Conservation (phyloP, 257 asterid genomes). For the Solanum rostratum region DNA sequence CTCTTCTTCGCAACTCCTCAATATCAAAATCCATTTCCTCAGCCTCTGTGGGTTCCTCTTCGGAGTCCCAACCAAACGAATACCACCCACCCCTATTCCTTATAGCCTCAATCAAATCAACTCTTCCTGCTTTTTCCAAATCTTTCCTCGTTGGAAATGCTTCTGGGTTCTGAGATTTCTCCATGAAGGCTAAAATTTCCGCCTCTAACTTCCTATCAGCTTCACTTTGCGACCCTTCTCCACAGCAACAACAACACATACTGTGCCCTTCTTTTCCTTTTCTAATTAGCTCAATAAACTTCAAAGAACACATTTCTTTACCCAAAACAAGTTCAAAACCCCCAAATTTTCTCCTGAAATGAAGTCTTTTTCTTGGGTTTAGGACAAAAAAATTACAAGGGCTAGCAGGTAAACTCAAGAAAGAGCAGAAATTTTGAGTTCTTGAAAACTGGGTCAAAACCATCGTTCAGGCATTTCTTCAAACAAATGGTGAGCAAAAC, state of each 20-base stretch:
- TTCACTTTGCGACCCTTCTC: constrained; percentile 23
- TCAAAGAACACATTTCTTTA: constrained; percentile 3
- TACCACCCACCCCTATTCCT: constrained; percentile 75
- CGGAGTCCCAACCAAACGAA: constrained; percentile 72
- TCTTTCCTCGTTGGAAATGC: constrained; percentile 70
- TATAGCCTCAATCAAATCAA: constrained; percentile 73
- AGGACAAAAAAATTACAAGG: constrained; percentile 2
- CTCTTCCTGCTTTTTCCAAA: constrained; percentile 56
- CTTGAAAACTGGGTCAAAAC: constrained; percentile 16
- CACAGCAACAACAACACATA: constrained; percentile 38
- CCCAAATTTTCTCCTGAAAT: background rate
- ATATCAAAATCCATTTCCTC: constrained; percentile 23
- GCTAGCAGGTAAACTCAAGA: constrained; percentile 8
- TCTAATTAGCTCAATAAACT: constrained; percentile 17
- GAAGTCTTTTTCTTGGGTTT: constrained; percentile 8
- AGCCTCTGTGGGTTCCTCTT: constrained; percentile 14
- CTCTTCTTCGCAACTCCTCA: constrained; percentile 37
- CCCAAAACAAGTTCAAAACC: background rate
- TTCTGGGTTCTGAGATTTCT: constrained; percentile 54
- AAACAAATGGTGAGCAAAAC: constrained; percentile 10
- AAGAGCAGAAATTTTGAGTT: constrained; percentile 7
- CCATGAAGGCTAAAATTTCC: constrained; percentile 75
- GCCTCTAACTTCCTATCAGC: constrained; percentile 66
- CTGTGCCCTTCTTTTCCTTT: background rate
- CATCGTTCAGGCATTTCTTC: constrained; percentile 90